phyloP scores from a whole-genome alignment of 139 green algal genomes.

The Asterochloris sp. region DNA sequence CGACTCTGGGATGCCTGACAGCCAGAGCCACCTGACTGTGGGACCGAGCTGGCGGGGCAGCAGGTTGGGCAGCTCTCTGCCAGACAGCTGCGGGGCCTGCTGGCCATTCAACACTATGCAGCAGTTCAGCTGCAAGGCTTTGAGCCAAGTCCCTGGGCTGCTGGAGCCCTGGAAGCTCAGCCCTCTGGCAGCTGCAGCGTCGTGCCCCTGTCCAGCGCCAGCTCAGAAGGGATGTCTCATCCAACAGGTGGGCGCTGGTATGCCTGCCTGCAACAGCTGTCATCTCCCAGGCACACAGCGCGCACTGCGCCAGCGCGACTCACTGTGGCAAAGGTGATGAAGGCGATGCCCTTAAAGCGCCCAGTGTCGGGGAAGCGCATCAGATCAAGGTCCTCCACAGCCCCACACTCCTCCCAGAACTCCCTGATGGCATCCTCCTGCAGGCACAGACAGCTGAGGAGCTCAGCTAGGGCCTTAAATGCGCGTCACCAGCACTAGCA shows the following conservation, averaged over 20 bases:
- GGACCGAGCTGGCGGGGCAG: no score
- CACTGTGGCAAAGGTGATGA: conserved; percentile 85
- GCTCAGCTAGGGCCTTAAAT: background rate
- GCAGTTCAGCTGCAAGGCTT: no score
- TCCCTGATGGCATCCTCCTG: conserved; percentile 51
- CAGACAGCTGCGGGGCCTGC: no score
- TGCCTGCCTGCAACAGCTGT: background rate
- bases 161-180: no score
- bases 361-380: conserved; percentile 90
- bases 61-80: no score
- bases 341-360: conserved; percentile 88
- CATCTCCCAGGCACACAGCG: no score
- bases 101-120: no score
- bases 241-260: background rate
- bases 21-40: no score
- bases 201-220: no score
- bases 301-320: background rate
- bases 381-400: conserved; percentile 72
- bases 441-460: background rate
- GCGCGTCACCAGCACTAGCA: background rate
- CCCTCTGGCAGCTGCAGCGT: no score
- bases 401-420: conserved; percentile 86
- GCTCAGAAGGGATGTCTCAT: background rate
- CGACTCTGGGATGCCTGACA: no score
- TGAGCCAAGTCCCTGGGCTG: no score